Evolutionary conservation across 2,329 filamentous ascomycete species (phyloP).

Genomic region (Beauveria sp.): DNA sequence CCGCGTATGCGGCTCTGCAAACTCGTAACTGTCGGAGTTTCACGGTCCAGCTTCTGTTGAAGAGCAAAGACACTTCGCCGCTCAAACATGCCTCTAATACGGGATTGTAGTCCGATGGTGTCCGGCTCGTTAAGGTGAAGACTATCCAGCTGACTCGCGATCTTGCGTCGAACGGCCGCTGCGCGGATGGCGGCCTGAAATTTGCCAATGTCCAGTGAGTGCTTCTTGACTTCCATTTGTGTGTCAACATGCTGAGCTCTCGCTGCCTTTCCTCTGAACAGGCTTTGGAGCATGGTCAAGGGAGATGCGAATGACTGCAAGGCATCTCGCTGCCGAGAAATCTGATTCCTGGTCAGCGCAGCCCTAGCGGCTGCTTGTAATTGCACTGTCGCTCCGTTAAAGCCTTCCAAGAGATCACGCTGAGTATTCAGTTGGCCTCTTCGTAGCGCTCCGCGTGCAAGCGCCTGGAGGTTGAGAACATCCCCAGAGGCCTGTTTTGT

Average conservation of each 20-base stretch:
- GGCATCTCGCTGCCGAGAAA: conserved; percentile 42
- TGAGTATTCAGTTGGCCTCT: conserved; percentile 50
- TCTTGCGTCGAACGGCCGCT: conserved; percentile 43
- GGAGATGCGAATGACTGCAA: conserved; percentile 41
- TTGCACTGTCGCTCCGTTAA: conserved; percentile 42
- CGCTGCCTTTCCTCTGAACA: conserved; percentile 39
- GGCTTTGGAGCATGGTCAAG: conserved; percentile 39
- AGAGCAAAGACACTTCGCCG: conserved; percentile 43
- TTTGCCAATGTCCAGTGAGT: conserved; percentile 34
- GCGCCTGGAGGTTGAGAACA: conserved; percentile 56
- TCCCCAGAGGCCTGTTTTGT: conserved; percentile 43
- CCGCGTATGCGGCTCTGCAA: conserved; percentile 64
- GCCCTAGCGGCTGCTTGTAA: conserved; percentile 63
- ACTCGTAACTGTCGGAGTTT: conserved; percentile 48
- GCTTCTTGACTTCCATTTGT: conserved; percentile 40
- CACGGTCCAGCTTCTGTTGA: conserved; percentile 47
- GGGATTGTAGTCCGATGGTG: conserved; percentile 48
- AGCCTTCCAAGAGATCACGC: conserved; percentile 41
- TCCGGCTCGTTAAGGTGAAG: conserved; percentile 38
- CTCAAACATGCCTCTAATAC: conserved; percentile 54
- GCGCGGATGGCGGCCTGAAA: conserved; percentile 49
- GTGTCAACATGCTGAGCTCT: conserved; percentile 37
- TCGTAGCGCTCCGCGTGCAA: conserved; percentile 58
- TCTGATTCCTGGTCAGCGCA: conserved; percentile 48
- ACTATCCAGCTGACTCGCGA: conserved; percentile 39